Base-by-base conservation (phyloP, 208 protist genomes). In the Trypanosoma mega region DNA sequence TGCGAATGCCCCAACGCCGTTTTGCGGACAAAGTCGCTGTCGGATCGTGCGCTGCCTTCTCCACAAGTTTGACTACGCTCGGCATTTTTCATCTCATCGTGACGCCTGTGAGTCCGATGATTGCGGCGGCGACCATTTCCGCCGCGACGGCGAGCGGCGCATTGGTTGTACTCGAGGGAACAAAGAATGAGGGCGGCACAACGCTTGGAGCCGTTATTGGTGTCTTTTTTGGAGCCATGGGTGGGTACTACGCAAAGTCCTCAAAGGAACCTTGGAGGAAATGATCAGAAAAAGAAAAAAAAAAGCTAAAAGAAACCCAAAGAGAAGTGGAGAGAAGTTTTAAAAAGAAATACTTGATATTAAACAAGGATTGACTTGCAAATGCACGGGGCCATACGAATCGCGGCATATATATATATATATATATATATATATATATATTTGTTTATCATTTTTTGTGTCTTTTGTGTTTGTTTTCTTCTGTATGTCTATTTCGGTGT, bases 211-310 rank as follows among this genome's bases (percentile, higher is more conserved):
- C 84, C 0, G 72, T 96, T 31, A 44, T 83, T 12, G 90, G 90
- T 20, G 67, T 92, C 23, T 81, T 96, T 30, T 66, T 92, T 49
- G 90, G 86, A 6, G 86, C 68, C 12, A 85, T 93, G 59, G 90
- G 90, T 11, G 82, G 90, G 29, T 92, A 74, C 73, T 93, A 93
- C 78, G 82, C 82, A 26, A 96, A 96, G 69, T 87, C 86, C 5
- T 72, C 80, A 61, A 89, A 85, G 48, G 85, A 96, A 74, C 90
- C 90, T 34, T 96, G 90, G 90, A 68, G 86, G 1, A 93, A 95
- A 76, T 95, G 74, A 72, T 36, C 18, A 5, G 43, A 24, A 57
- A 30, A 24, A 36, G 29, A 12, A 46, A 30, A 41, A 16, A 60
- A 31, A 43, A 8, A 21, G n/a, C 14, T n/a, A 41, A 48, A 48